Evolutionary conservation across 306 rosid species (phyloP).

Genomic region (Amphicarpaea edgeworthii): DNA sequence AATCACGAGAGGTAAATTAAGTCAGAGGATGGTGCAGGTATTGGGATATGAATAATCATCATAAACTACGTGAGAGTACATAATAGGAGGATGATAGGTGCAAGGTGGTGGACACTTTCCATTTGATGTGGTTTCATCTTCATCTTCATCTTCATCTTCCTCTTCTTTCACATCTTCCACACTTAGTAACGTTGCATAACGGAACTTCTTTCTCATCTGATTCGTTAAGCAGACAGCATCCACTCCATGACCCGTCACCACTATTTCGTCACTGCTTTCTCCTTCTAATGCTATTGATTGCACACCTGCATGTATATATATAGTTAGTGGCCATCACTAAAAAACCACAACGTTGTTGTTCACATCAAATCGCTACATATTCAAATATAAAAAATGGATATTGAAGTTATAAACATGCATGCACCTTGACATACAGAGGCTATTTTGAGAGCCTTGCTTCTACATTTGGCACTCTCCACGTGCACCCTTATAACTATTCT

Average conservation of each 20-base stretch:
- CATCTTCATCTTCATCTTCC: not conserved
- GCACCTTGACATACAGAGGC: constrained; percentile 9
- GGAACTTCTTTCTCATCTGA: constrained; percentile 18
- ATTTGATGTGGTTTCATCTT: too few species aligned
- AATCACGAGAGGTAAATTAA: too few species aligned
- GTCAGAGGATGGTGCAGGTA: not conserved
- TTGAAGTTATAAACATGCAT: not conserved
- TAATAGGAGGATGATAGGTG: too few species aligned
- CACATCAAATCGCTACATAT: too few species aligned
- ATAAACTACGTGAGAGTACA: not conserved
- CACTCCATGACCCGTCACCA: not conserved
- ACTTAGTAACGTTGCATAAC: not conserved
- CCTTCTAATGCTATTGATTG: constrained; percentile 12
- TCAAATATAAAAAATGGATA: not conserved
- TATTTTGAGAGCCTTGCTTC: constrained; percentile 15
- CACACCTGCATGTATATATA: constrained; percentile 11
- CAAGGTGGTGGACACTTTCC: not conserved
- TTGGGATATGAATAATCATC: not conserved
- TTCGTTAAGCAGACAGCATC: constrained; percentile 19
- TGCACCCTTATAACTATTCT: not conserved
- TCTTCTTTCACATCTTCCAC: not conserved
- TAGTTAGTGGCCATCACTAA: too few species aligned
- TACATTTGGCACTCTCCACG: not conserved
- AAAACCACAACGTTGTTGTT: too few species aligned
- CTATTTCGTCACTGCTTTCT: not conserved